Evolutionary conservation across 768 basidiomycete species (phyloP), one percentile per base, ranked within the genome.

Genomic region (Boletus patriciae): DNA sequence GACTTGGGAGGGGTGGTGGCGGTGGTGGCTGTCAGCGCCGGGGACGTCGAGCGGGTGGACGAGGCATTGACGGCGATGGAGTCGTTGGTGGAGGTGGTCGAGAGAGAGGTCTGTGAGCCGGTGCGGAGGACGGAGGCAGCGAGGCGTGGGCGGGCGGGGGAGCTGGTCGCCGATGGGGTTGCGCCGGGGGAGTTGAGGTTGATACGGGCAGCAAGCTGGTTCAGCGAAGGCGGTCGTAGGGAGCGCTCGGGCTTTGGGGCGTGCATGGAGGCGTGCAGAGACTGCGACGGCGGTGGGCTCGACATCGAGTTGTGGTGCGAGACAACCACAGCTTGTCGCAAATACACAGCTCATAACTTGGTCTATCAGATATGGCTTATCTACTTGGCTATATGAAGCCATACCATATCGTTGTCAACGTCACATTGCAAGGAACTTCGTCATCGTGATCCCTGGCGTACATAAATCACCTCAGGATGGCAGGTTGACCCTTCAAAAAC

Each of bases 161-260:
- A 69, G 43, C 57, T 58, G 15, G 66, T 50, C 46, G 67, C 47
- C 45, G 76, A 54, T 44, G 70, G 3, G 15, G 59, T 46, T 37
- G 57, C 8, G 16, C 63, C 63, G 10, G 67, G 55, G 16, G 62
- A 45, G 46, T 75, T 83, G 49, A 79, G 73, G 63, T 78, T 83
- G 69, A 91, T 88, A 47, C 88, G 84, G 6, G 90, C 90, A 3
- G 88, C 90, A 52, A 92, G 84, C 71, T 91, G 88, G 74, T 90
- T 88, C 15, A 92, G 79, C 8, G 90, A 90, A 1, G 89, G 89
- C 18, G 85, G 76, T 23, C 88, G 83, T 27, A 66, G 38, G 27
- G 63, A 53, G 18, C 75, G 69, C 46, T 79, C 77, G 21, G 76
- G 67, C 60, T 76, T 77, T 45, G 75, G 68, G 3, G 65, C 72